Base-by-base conservation (phyloP, 345 rosid species). In the Pugionium dolabratum region DNA sequence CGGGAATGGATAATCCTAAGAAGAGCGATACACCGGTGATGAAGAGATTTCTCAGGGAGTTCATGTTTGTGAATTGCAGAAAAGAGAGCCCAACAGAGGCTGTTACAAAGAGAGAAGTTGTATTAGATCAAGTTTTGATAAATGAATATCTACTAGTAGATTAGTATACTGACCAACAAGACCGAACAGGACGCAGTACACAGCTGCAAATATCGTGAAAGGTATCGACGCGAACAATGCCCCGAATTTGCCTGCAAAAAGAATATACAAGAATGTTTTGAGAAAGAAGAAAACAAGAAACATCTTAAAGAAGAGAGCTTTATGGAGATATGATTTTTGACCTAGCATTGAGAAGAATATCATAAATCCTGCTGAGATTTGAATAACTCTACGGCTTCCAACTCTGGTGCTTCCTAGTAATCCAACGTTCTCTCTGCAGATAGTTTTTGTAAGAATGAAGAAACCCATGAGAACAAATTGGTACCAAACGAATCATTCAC, bases 51-150 rank as follows among this genome's bases (percentile, higher is more conserved):
- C 99, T 83, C 79, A 91, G 76, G n/a, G 97, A 91, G 81, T 95
- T 95, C 99, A 95, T 91, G 83, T 95, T 95, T 54, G 96, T 91
- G 80, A 91, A 95, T 77, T 95, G 99, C 71, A 95, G 72, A 70
- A 95, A 95, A 6, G 97, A 91, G 66, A 95, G 80, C 29, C 99
- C 99, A 68, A 89, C 91, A 4, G 97, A 89, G 71, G 95, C 97
- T 88, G 86, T 47, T 57, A 75, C 30, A 47, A 75, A 51, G 28
- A 71, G 4, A 18, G 42, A 6, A 9, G 9, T 1, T 62, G 0
- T 61, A 31, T 47, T 34, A 46, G 9, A 35, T 27, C 34, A 26
- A 57, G 35, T 35, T 35, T 61, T 42, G 4, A 4, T 0, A 6
- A 11, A 30, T 29, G 47, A 37, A 49, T 30, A 1, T 39, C 29